These are phyloP conservation scores for Paecilomyces formosus DNA, from an alignment of 2,329 filamentous ascomycete species.

Conservation along the genomic window DNA sequence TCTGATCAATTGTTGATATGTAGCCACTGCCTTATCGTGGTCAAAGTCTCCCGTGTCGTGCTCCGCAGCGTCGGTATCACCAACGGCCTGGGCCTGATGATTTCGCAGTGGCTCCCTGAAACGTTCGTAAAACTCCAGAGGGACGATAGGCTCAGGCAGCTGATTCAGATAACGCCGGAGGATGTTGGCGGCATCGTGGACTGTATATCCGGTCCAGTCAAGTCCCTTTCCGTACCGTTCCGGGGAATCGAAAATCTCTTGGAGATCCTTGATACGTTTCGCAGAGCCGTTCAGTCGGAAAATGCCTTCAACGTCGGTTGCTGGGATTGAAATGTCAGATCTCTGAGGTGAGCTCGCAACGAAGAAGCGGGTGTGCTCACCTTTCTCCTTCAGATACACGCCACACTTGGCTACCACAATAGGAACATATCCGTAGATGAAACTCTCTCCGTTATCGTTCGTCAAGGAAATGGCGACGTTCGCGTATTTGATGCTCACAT, in stretches of 20 bases:
- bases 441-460: conserved; percentile 86
- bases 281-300: conserved; percentile 94
- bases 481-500: conserved; percentile 91
- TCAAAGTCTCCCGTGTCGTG: conserved; percentile 68
- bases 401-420: conserved; percentile 98
- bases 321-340: conserved; percentile 42
- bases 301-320: conserved; percentile 90
- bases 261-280: conserved; percentile 96
- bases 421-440: conserved; percentile 96
- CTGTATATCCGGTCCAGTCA: conserved; percentile 95
- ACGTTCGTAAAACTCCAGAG: conserved; percentile 81
- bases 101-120: conserved; percentile 76
- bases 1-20: conserved; percentile 85
- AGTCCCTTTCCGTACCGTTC: conserved; percentile 94
- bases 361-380: conserved; percentile 43
- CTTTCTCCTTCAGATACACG: conserved; percentile 95
- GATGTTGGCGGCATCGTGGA: conserved; percentile 96
- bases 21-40: conserved; percentile 65
- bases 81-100: conserved; percentile 63
- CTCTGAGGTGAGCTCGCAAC: neutral
- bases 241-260: conserved; percentile 84
- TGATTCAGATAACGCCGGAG: conserved; percentile 92
- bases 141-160: conserved; percentile 92
- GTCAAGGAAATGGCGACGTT: conserved; percentile 97
- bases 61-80: conserved; percentile 55